phyloP scores from a whole-genome alignment of 441 rosid species.

The Dalechampia spathulata region DNA sequence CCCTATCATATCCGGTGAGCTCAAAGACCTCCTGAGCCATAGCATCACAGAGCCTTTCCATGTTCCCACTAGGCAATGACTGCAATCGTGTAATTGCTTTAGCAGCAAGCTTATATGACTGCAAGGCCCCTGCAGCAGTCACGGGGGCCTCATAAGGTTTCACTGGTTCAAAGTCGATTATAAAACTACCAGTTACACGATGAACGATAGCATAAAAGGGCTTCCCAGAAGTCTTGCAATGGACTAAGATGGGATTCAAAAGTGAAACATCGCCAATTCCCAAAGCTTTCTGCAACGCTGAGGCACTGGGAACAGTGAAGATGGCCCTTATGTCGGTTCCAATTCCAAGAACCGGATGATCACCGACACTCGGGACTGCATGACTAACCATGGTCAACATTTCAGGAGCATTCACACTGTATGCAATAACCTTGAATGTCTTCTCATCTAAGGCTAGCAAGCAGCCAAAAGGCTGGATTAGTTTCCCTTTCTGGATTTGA shows the following conservation, averaged over 20 bases:
- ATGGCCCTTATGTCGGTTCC: constrained; percentile 59
- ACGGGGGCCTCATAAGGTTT: constrained; percentile 71
- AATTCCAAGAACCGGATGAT: constrained; percentile 48
- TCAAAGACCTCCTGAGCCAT: constrained; percentile 70
- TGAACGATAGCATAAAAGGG: constrained; percentile 81
- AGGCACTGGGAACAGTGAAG: constrained; percentile 48
- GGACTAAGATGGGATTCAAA: constrained; percentile 66
- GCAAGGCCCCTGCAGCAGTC: constrained; percentile 79
- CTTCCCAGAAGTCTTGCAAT: constrained; percentile 57
- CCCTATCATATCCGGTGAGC: constrained; percentile 71
- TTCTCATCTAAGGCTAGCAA: constrained; percentile 62
- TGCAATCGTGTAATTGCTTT: constrained; percentile 78
- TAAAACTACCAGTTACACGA: constrained; percentile 63
- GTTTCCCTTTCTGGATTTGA: constrained; percentile 66
- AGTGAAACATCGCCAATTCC: constrained; percentile 62
- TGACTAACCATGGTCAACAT: constrained; percentile 66
- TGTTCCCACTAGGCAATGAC: constrained; percentile 59
- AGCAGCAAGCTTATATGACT: constrained; percentile 76
- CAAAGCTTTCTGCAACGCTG: constrained; percentile 63
- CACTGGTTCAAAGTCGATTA: constrained; percentile 77
- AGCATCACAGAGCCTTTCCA: constrained; percentile 53
- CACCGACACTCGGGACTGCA: constrained; percentile 72
- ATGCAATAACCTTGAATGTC: constrained; percentile 51
- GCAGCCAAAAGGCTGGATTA: constrained; percentile 79
- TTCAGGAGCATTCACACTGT: constrained; percentile 69